Base-by-base conservation (phyloP, 1,284 basidiomycete species). In the Rhizopogon parksii region DNA sequence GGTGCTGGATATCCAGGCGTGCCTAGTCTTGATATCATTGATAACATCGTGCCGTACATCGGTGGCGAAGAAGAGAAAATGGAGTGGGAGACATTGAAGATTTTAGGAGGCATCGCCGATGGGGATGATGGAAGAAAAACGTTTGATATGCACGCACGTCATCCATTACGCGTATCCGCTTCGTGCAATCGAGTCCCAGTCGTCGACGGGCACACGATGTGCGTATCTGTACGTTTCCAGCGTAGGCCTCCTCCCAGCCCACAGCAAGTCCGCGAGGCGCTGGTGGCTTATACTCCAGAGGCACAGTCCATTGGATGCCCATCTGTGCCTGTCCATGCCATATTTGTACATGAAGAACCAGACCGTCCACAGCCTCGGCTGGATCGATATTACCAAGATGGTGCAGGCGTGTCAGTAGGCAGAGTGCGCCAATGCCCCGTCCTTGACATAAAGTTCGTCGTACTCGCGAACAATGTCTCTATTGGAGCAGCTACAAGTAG, bases 11-110 rank as follows among this genome's bases (percentile, higher is more conserved):
- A 99, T 73, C 96, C 96, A 1, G 96, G 96, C 48, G 85, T 98
- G 0, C 74, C 92, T 37, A 80, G 80, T 50, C 78, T 99, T 53
- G 96, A 99, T 70, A 93, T 98, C 65, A 65, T 97, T 58, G 96
- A 98, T 74, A 99, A 99, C 71, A 78, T 99, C 66, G 88, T 99
- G 2, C 95, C 95, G 1, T 88, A 90, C 71, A 99, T 99, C 68
- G 72, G 81, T 36, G 92, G 95, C 36, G 95, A 99, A 67, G 95
- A 99, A 67, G 95, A 99, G 70, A 99, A 99, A 72, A 95, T 99
- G 57, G 95, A 99, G 69, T 97, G 93, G 94, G 95, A 99, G 72
- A 88, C 91, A 12, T 79, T 88, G 64, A 99, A 99, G 75, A 99
- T 99, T 63, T 83, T 99, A 24, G 96, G 96, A 32, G 90, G 85